A percentile compares a stretch with the other conserved stretches of the same genome.
These are phyloP conservation scores for Kuraishia hungarica DNA, from an alignment of 805 yeast genomes.

Conservation along the genomic window DNA sequence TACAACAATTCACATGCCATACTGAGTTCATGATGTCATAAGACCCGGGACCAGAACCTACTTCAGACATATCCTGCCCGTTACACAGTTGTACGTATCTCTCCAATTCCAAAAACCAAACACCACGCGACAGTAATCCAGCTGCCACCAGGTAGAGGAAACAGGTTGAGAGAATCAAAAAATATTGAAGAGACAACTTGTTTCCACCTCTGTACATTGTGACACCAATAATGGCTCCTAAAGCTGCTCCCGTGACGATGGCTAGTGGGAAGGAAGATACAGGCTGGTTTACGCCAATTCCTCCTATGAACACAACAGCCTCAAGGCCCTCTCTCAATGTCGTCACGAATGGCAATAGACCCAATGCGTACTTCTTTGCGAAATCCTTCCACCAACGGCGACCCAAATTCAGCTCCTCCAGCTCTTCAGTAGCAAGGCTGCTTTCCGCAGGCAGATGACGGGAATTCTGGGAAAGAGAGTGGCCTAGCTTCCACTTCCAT, in stretches of 20 bases:
- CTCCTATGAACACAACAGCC: conserved; percentile 78
- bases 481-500: conserved; percentile 52
- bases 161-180: conserved; percentile 68
- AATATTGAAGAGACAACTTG: conserved; percentile 65
- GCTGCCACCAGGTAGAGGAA: conserved; percentile 80
- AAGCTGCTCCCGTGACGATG: conserved; percentile 43
- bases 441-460: neutral
- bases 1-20: conserved; percentile 95
- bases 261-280: conserved; percentile 56
- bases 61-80: conserved; percentile 81
- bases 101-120: conserved; percentile 86
- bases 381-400: conserved; percentile 20
- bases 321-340: conserved; percentile 77
- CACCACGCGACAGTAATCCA: conserved; percentile 78
- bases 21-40: conserved; percentile 72
- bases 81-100: conserved; percentile 62
- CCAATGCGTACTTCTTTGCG: conserved; percentile 53
- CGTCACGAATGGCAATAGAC: conserved; percentile 54
- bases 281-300: conserved; percentile 63
- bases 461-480: conserved; percentile 13
- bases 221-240: conserved; percentile 59
- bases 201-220: conserved; percentile 72
- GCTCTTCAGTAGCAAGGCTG: conserved; percentile 1
- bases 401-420: conserved; percentile 5
- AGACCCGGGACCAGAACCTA: conserved; percentile 91